These are phyloP conservation scores for Castanea mollissima DNA, from an alignment of 306 rosid genomes.

Conservation along the genomic window DNA sequence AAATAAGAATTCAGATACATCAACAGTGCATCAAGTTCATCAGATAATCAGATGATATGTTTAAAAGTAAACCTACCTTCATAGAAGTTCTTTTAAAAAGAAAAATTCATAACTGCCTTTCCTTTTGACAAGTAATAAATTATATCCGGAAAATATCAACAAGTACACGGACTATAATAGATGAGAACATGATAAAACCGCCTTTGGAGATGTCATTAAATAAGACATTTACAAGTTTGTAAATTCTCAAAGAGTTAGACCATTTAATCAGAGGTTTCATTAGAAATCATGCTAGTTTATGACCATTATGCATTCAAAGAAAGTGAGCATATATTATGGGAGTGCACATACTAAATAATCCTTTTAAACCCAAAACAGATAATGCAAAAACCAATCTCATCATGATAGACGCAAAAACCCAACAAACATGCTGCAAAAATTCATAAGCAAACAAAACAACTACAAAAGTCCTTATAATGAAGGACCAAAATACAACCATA, in stretches of 20 bases:
- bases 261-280: neutral
- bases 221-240: neutral
- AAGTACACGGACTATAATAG: too few relatives aligned
- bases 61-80: neutral
- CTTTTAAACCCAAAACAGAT: neutral
- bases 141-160: too few relatives aligned
- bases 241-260: neutral
- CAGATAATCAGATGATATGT: neutral
- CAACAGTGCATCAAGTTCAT: neutral
- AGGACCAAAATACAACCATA: too few relatives aligned
- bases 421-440: neutral
- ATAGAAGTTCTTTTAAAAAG: neutral
- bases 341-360: neutral
- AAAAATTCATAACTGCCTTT: neutral
- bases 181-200: too few relatives aligned
- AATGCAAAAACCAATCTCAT: neutral
- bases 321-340: neutral
- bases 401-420: neutral
- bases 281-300: neutral
- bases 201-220: neutral
- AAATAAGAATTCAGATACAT: conserved; percentile 16
- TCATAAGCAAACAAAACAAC: neutral
- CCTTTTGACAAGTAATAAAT: too few relatives aligned
- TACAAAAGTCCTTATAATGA: neutral
- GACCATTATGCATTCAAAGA: neutral